Conservation (phyloP, 2,329 filamentous ascomycete genomes). For the Periconia sp. region DNA sequence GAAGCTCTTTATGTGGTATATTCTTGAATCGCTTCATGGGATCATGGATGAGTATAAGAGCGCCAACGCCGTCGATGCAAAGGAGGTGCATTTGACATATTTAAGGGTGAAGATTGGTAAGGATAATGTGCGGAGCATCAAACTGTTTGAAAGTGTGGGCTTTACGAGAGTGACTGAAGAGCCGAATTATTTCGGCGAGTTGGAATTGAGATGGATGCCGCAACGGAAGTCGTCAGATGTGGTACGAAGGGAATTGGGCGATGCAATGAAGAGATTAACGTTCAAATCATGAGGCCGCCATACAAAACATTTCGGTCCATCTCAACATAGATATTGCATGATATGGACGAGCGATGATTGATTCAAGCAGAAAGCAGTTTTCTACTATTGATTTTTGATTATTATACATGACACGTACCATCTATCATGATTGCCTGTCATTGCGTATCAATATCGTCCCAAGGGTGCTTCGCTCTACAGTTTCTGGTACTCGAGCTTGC, state of each 20-base stretch:
- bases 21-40: constrained; percentile 54
- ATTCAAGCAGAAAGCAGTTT: constrained; percentile 6
- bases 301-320: neutral
- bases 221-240: neutral
- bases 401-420: constrained; percentile 27
- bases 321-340: neutral
- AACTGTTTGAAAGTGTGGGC: constrained; percentile 62
- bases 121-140: constrained; percentile 58
- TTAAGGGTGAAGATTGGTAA: constrained; percentile 65
- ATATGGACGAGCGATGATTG: neutral
- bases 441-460: constrained; percentile 7
- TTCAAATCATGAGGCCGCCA: neutral
- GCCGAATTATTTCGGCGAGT: constrained; percentile 69
- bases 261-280: constrained; percentile 5
- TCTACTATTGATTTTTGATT: constrained; percentile 16
- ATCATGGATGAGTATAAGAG: constrained; percentile 61
- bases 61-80: constrained; percentile 12
- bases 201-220: constrained; percentile 55
- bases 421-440: constrained; percentile 22
- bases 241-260: constrained; percentile 7
- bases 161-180: constrained; percentile 55
- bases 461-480: constrained; percentile 56
- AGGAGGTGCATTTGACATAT: constrained; percentile 41
- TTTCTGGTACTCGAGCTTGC: constrained; percentile 97
- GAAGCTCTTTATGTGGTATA: constrained; percentile 68